Base-by-base conservation (phyloP, 345 rosid species). In the Stellera chamaejasme region DNA sequence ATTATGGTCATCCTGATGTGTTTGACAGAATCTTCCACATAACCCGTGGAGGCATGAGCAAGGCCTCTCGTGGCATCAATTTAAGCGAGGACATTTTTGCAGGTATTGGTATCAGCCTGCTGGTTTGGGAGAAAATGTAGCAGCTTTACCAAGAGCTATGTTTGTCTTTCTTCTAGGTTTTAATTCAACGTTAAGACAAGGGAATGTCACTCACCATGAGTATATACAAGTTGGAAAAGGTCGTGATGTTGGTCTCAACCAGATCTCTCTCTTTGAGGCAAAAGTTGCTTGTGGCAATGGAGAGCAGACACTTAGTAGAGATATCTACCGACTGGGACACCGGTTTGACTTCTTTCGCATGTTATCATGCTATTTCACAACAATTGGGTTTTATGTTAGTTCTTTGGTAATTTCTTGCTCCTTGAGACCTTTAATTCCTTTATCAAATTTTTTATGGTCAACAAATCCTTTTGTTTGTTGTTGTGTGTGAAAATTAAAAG, bases 161-260 rank as follows among this genome's bases (percentile, higher is more conserved):
- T 32, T 47, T 61, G 46, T 58, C 23, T 6, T 45, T 4, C 45
- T 46, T 41, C 27, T 59, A 89, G 99, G 99, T 66, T 89, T 93
- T 71, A 93, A 93, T 73, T 93, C 97, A 52, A 87, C 91, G 42
- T 68, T 89, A 59, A 83, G 99, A 70, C 79, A 86, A 58, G 99
- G 97, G 42, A 89, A 93, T 79, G 58, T 93, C 47, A 93, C 99
- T 68, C 99, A 93, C 75, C 99, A 89, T 66, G 99, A 93, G 81
- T 93, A 93, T 65, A 89, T 93, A 60, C 99, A 93, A 83, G 97
- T 93, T 68, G 99, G 99, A 54, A 93, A 93, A 79, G 99, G 99
- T 59, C 82, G 99, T 68, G 99, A 93, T 72, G 99, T 93, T 44
- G 99, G 99, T 54, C 82, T 93, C 61, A 87, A 87, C 76, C 99